Conservation (phyloP, 768 basidiomycete genomes). For the Collybiopsis confluens region DNA sequence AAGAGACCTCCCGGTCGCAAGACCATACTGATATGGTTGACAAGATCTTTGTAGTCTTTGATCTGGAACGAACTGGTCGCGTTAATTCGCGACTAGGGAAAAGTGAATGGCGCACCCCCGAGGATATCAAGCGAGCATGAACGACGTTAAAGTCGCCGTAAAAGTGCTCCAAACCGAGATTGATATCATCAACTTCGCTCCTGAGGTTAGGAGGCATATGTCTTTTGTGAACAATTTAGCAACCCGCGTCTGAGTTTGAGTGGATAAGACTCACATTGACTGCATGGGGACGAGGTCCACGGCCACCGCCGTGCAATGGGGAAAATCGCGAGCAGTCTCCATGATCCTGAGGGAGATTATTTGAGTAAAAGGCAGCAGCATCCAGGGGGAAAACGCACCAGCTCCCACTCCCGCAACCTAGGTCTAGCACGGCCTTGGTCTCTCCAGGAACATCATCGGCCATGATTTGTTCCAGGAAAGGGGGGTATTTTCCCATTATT, state of each 20-base stretch:
- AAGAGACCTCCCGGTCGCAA: conserved; percentile 70
- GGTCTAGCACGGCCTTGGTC: conserved; percentile 62
- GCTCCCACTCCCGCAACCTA: conserved; percentile 76
- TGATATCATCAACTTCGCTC: conserved; percentile 82
- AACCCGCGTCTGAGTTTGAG: conserved; percentile 14
- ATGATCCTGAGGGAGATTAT: conserved; percentile 53
- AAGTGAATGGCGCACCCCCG: conserved; percentile 53
- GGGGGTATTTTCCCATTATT: conserved; percentile 65
- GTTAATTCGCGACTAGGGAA: conserved; percentile 13
- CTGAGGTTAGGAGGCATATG: conserved; percentile 69
- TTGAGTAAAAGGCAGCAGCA: background rate
- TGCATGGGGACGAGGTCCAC: conserved; percentile 83
- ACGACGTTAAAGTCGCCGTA: conserved; percentile 76
- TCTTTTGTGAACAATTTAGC: conserved; percentile 29
- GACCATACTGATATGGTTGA: conserved; percentile 63
- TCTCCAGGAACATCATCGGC: conserved; percentile 53
- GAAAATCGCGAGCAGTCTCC: conserved; percentile 70
- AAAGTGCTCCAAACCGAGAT: conserved; percentile 79
- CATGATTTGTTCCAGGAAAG: conserved; percentile 54
- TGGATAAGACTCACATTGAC: conserved; percentile 43
- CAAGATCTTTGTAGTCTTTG: conserved; percentile 56
- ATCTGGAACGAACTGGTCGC: conserved; percentile 39
- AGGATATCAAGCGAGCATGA: conserved; percentile 65
- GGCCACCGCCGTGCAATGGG: conserved; percentile 62
- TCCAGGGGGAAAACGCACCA: conserved; percentile 49